phyloP scores from a whole-genome alignment of 202 grass and related monocot species.

The Carex arenaria region DNA sequence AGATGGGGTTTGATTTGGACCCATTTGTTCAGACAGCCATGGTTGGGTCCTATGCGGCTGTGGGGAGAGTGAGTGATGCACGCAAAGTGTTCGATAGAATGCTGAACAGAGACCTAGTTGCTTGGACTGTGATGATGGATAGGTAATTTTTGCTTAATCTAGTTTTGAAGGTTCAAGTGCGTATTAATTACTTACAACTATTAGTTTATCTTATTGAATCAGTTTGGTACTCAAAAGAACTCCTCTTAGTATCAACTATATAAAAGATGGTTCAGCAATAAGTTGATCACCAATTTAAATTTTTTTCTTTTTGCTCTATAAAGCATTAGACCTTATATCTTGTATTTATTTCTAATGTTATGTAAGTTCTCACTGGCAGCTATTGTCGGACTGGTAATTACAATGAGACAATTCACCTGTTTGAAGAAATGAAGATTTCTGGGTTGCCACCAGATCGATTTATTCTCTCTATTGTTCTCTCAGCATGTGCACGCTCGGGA shows the following conservation, averaged over 20 bases:
- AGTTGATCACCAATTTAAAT: background rate
- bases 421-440: conserved; percentile 72
- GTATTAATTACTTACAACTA: background rate
- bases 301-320: background rate
- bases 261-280: conserved; percentile 6
- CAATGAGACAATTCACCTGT: conserved; percentile 53
- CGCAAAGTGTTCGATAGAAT: conserved; percentile 57
- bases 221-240: background rate
- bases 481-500: conserved; percentile 42
- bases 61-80: conserved; percentile 19
- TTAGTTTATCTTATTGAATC: background rate
- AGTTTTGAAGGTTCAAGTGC: background rate
- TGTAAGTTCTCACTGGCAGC: conserved; percentile 46
- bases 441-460: conserved; percentile 55
- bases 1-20: conserved; percentile 37
- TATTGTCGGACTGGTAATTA: conserved; percentile 61
- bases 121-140: conserved; percentile 74
- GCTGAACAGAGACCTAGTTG: conserved; percentile 43
- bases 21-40: conserved; percentile 63
- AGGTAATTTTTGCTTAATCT: conserved; percentile 30
- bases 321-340: background rate
- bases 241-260: background rate
- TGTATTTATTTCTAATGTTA: conserved; percentile 12
- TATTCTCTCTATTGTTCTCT: conserved; percentile 57
- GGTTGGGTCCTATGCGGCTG: conserved; percentile 25